Percentiles rank a stretch among this genome's conserved stretches.
These are phyloP conservation scores for Aspergillus phoenicis DNA, from an alignment of 2,329 filamentous ascomycete genomes.

Conservation along the genomic window DNA sequence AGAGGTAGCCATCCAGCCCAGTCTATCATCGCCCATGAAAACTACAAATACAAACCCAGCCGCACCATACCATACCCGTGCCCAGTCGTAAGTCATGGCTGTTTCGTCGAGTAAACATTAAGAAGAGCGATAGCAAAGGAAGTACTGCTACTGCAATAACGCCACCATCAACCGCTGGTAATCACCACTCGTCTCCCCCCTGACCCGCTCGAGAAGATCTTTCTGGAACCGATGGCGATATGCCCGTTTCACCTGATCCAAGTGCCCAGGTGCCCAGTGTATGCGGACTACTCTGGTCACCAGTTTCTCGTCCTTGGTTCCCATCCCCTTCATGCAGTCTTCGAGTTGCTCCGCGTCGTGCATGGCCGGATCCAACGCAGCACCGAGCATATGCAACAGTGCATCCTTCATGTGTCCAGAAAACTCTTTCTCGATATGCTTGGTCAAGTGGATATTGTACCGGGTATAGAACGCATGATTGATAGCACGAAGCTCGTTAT, in stretches of 20 bases:
- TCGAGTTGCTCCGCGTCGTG: slow-evolving; percentile 83
- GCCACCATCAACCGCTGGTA: slow-evolving; percentile 77
- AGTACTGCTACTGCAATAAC: slow-evolving; percentile 47
- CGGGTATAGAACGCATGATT: slow-evolving; percentile 71
- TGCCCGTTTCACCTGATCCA: slow-evolving; percentile 76
- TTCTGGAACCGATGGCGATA: slow-evolving; percentile 72
- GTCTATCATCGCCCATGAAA: no score
- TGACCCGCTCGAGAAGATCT: slow-evolving; percentile 70
- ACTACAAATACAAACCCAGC: no score
- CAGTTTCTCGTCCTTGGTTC: slow-evolving; percentile 81
- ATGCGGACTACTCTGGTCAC: slow-evolving; percentile 74
- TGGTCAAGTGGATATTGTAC: slow-evolving; percentile 70
- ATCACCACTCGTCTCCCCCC: slow-evolving; percentile 82
- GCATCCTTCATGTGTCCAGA: slow-evolving; percentile 90
- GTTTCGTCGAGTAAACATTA: not conserved
- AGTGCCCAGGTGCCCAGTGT: slow-evolving; percentile 78
- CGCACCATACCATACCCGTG: not conserved
- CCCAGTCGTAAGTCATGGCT: not conserved
- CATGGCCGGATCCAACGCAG: slow-evolving; percentile 78
- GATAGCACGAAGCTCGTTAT: slow-evolving; percentile 83
- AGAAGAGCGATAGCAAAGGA: not conserved
- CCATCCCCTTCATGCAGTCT: slow-evolving; percentile 80
- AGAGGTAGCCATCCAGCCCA: no score
- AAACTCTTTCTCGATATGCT: slow-evolving; percentile 78
- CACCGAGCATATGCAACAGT: slow-evolving; percentile 74